Evolutionary conservation across 495 filamentous ascomycete genomes (phyloP).

Genomic region (Aspergillus hancockii): DNA sequence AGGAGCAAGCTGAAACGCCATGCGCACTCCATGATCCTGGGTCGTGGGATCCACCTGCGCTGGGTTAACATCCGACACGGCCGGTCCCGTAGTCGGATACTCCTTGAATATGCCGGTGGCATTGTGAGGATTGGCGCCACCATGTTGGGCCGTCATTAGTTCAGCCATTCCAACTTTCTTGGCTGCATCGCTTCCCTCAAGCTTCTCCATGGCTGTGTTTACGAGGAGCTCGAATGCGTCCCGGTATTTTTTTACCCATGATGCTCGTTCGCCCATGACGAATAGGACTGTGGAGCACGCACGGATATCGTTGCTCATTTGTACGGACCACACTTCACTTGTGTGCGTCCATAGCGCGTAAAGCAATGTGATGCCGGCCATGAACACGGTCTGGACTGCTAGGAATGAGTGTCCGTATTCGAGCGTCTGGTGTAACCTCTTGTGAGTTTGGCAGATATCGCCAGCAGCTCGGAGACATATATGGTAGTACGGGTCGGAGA

Average conservation of each 20-base stretch:
- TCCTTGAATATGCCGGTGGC: slow-evolving; percentile 2
- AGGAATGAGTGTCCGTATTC: slow-evolving; percentile 58
- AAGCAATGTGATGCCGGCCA: slow-evolving; percentile 54
- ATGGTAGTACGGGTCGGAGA: slow-evolving; percentile 51
- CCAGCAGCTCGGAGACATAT: slow-evolving; percentile 53
- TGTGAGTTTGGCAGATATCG: slow-evolving; percentile 56
- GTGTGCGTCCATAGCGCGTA: slow-evolving; percentile 51
- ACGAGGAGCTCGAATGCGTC: slow-evolving; percentile 56
- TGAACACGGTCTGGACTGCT: slow-evolving; percentile 57
- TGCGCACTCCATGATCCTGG: slow-evolving; percentile 41
- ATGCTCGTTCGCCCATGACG: slow-evolving; percentile 55
- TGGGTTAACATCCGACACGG: not conserved
- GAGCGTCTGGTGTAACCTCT: slow-evolving; percentile 51
- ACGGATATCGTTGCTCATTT: slow-evolving; percentile 55
- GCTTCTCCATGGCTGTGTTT: slow-evolving; percentile 55
- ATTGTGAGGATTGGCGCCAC: slow-evolving; percentile 11
- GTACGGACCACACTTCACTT: slow-evolving; percentile 51
- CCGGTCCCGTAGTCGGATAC: slow-evolving; percentile 12
- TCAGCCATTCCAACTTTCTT: slow-evolving; percentile 43
- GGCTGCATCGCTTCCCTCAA: slow-evolving; percentile 42
- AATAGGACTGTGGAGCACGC: slow-evolving; percentile 56
- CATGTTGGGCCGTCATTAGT: slow-evolving; percentile 43
- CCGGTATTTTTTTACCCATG: slow-evolving; percentile 55
- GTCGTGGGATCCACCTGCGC: slow-evolving; percentile 13
- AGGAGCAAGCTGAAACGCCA: slow-evolving; percentile 48